Conservation (phyloP, 345 rosid species). For the Rhizophora mangle region DNA sequence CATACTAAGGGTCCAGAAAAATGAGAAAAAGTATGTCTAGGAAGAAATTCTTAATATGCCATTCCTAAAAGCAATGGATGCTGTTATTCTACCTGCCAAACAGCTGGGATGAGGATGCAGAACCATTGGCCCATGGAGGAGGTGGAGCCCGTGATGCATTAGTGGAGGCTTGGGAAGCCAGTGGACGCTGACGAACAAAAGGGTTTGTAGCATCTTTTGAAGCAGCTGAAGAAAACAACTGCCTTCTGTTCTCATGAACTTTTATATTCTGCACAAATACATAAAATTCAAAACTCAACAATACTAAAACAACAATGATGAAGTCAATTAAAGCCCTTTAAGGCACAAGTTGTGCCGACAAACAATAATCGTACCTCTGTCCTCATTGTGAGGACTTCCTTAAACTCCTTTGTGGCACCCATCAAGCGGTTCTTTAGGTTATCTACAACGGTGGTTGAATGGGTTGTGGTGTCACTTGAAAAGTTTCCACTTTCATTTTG, state of each 20-base stretch:
- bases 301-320: too few species aligned
- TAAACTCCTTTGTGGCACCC: slow-evolving; percentile 79
- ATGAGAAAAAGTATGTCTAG: neutral
- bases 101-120: slow-evolving; percentile 52
- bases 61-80: neutral
- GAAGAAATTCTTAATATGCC: neutral
- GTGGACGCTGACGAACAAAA: slow-evolving; percentile 71
- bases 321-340: too few species aligned
- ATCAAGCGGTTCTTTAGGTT: slow-evolving; percentile 69
- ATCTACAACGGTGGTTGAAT: slow-evolving; percentile 76
- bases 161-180: slow-evolving; percentile 50
- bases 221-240: slow-evolving; percentile 65
- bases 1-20: neutral
- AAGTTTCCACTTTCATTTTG: slow-evolving; percentile 49
- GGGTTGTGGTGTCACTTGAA: slow-evolving; percentile 67
- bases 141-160: slow-evolving; percentile 47
- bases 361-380: slow-evolving; percentile 50
- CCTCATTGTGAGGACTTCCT: slow-evolving; percentile 78
- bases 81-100: slow-evolving; percentile 1
- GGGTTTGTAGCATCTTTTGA: slow-evolving; percentile 71
- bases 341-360: neutral
- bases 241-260: slow-evolving; percentile 75
- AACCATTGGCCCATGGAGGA: slow-evolving; percentile 73
- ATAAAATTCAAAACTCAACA: neutral
- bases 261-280: slow-evolving; percentile 56